Evolutionary conservation across 768 basidiomycete species (phyloP), one percentile per base, ranked within the genome.

Genomic region (Terana coerulea): DNA sequence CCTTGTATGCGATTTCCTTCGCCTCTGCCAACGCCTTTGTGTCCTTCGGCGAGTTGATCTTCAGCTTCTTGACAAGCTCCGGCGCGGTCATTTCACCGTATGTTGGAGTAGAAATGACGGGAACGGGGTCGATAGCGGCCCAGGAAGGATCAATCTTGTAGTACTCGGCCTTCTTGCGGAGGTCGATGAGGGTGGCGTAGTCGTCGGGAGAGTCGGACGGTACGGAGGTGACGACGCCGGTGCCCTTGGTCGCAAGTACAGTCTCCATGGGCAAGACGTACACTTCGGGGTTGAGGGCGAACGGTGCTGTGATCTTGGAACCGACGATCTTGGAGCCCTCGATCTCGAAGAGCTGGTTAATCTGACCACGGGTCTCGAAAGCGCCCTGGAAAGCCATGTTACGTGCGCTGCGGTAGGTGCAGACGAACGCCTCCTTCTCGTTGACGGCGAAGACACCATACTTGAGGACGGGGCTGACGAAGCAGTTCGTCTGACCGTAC

Each of bases 401-500:
- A n/a, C 95, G 84, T 5, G 92, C 94, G 0, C 94, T 84, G 39
- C 95, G 90, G 53, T 84, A 70, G 10, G 94, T 94, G 69, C 91
- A 85, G 4, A 99, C 73, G 73, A 88, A 98, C 19, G 93, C 88
- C 60, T 93, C 92, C 31, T 81, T 77, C 69, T 88, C 87, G 64
- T 88, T 91, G 47, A 84, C 79, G n/a, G 87, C 84, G 67, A 88
- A 98, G 29, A 99, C 72, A 31, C 93, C 94, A 64, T 99, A 99
- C 57, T 90, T 92, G 72, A 98, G 84, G 36, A 75, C 69, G 0
- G 91, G 83, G 33, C 93, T 91, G 47, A 99, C 94, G 66, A 94
- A 99, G 69, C 94, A 94, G 67, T 98, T 98, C 2, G 95, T 98
- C 71, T 98, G 95, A 21, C 95, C 97, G 66, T 98, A 95, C 97